Evolutionary conservation across 768 basidiomycete species (phyloP).

Genomic region (Leccinum uliginosum): DNA sequence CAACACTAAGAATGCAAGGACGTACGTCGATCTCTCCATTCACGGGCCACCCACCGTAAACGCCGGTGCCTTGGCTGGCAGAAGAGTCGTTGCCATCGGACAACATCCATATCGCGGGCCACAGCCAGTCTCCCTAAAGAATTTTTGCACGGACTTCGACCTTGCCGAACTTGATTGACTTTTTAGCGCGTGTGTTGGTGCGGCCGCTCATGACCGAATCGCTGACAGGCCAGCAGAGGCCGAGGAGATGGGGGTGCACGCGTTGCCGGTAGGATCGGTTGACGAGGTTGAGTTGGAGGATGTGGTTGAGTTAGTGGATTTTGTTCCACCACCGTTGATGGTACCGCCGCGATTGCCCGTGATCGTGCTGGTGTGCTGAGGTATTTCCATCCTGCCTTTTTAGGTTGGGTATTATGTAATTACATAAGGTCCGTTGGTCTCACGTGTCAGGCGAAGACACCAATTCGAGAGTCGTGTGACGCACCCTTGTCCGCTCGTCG

Average conservation of each 20-base stretch:
- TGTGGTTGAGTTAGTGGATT: slow-evolving; percentile 9
- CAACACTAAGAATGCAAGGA: slow-evolving; percentile 1
- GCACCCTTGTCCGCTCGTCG: slow-evolving; percentile 19
- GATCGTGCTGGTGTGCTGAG: neutral
- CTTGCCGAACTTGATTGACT: slow-evolving; percentile 51
- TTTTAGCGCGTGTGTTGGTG: slow-evolving; percentile 47
- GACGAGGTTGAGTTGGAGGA: slow-evolving; percentile 16
- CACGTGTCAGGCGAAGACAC: neutral
- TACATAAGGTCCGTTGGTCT: slow-evolving; percentile 26
- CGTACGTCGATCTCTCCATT: slow-evolving; percentile 58
- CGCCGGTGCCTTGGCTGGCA: slow-evolving; percentile 14
- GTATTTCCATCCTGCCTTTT: slow-evolving; percentile 26
- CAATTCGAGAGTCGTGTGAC: neutral
- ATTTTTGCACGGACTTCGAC: slow-evolving; percentile 60
- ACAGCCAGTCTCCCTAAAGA: slow-evolving; percentile 45
- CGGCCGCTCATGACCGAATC: slow-evolving; percentile 54
- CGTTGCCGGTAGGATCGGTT: slow-evolving; percentile 20
- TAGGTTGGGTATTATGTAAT: slow-evolving; percentile 4
- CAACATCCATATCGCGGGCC: slow-evolving; percentile 32
- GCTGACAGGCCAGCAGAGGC: slow-evolving; percentile 33
- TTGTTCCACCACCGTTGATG: slow-evolving; percentile 10
- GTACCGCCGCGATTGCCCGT: neutral
- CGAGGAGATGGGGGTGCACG: slow-evolving; percentile 43
- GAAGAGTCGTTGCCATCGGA: slow-evolving; percentile 23
- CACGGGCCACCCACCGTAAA: slow-evolving; percentile 42